phyloP scores from a whole-genome alignment of 176 grass and related monocot genomes.

The Oryza australiensis region DNA sequence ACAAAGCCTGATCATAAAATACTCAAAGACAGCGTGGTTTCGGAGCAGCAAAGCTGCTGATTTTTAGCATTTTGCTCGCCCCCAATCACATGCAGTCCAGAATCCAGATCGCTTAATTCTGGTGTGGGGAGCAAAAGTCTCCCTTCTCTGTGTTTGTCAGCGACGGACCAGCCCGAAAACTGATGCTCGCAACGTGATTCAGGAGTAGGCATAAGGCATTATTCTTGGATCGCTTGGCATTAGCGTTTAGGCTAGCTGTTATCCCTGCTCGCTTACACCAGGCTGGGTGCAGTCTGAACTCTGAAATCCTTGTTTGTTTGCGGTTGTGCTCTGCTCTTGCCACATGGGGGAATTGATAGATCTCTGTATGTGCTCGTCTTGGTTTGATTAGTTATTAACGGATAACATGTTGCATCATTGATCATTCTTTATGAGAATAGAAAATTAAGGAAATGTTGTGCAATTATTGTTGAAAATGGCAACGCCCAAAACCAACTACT shows the following conservation, averaged over 20 bases:
- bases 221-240: neutral
- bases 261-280: neutral
- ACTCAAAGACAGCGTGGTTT: conserved; percentile 18
- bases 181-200: conserved; percentile 1
- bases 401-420: conserved; percentile 14
- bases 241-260: neutral
- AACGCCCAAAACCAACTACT: neutral
- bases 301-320: neutral
- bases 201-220: neutral
- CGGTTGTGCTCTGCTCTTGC: neutral
- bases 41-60: conserved; percentile 12
- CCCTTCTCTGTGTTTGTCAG: neutral
- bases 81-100: conserved; percentile 19
- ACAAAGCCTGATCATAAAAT: neutral
- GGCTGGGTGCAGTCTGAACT: conserved; percentile 36
- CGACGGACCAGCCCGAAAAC: neutral
- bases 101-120: conserved; percentile 15
- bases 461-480: neutral
- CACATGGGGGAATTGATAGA: conserved; percentile 39
- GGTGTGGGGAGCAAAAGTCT: neutral
- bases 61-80: conserved; percentile 5
- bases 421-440: neutral
- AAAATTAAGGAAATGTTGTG: neutral
- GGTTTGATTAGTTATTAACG: neutral
- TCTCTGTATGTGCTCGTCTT: neutral